Conservation (phyloP, 106 monocot genomes). For the Dioscorea zingiberensis region DNA sequence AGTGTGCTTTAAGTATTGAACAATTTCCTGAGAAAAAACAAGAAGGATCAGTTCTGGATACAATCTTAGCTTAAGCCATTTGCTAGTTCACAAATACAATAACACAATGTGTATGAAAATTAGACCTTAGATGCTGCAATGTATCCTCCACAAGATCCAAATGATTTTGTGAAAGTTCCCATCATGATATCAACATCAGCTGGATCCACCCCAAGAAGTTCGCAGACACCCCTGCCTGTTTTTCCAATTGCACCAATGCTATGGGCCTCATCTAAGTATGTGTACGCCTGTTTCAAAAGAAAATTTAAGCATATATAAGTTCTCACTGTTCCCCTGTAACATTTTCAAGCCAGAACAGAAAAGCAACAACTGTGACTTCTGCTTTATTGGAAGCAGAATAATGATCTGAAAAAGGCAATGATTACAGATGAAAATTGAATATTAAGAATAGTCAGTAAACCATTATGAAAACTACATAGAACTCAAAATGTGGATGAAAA, state of each 20-base stretch:
- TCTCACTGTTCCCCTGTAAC: too few relatives aligned
- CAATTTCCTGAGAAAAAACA: slow-evolving; percentile 47
- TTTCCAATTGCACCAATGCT: slow-evolving; percentile 79
- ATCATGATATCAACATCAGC: slow-evolving; percentile 86
- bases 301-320: too few relatives aligned
- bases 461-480: too few relatives aligned
- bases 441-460: too few relatives aligned
- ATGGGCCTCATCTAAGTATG: slow-evolving; percentile 82
- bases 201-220: slow-evolving; percentile 71
- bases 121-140: slow-evolving; percentile 80
- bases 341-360: too few relatives aligned
- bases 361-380: too few relatives aligned
- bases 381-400: too few relatives aligned
- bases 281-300: slow-evolving; percentile 44
- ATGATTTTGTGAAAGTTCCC: slow-evolving; percentile 86
- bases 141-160: slow-evolving; percentile 87
- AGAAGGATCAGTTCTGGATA: too few relatives aligned
- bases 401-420: too few relatives aligned
- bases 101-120: neutral
- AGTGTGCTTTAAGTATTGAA: slow-evolving; percentile 55
- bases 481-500: too few relatives aligned
- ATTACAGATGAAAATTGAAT: neutral
- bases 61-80: too few relatives aligned
- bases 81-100: too few relatives aligned
- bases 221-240: slow-evolving; percentile 72